Conservation (phyloP, 192 early-diverging fungal species). For the Jimgerdemannia lactiflua region DNA sequence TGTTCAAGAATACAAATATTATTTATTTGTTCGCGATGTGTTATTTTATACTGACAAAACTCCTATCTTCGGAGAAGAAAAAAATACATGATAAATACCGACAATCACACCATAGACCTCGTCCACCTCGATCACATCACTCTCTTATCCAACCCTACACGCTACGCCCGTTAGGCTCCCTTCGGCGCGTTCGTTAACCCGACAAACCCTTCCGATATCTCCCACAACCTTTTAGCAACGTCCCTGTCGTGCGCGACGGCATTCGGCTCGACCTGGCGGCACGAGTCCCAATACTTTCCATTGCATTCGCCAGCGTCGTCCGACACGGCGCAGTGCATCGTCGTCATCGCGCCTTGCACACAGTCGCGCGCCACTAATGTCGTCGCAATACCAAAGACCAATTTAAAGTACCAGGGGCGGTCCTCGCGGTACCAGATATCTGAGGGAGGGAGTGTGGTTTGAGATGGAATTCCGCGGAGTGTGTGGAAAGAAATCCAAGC, state of each 20-base stretch:
- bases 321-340: constrained; percentile 4
- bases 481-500: background rate
- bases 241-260: background rate
- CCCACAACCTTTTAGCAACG: background rate
- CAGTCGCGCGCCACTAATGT: background rate
- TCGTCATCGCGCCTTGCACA: constrained; percentile 16
- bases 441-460: background rate
- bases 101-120: too few species aligned
- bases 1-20: too few species aligned
- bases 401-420: background rate
- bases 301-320: constrained; percentile 8
- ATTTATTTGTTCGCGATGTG: too few species aligned
- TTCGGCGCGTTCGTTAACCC: background rate
- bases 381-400: background rate
- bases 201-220: background rate
- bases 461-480: background rate
- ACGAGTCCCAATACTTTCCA: constrained; percentile 15
- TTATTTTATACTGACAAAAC: too few species aligned
- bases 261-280: background rate
- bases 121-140: too few species aligned
- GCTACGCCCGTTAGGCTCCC: too few species aligned
- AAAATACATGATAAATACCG: too few species aligned
- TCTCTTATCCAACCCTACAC: too few species aligned
- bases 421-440: background rate
- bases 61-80: too few species aligned